Conservation (phyloP, 257 asterid genomes). For the Cruciata laevipes region DNA sequence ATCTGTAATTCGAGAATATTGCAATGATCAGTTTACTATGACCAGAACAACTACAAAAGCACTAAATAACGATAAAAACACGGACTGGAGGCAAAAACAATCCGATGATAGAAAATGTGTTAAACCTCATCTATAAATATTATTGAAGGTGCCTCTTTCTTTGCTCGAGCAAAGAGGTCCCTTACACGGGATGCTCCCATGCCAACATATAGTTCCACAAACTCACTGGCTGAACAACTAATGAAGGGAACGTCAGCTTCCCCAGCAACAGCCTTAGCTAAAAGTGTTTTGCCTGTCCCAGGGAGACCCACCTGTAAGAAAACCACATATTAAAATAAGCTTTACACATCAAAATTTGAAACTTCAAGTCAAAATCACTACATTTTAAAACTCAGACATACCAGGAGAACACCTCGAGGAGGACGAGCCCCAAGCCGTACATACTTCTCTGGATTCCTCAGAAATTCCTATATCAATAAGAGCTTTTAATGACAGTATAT, state of each 20-base stretch:
- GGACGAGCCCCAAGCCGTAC: constrained; percentile 96
- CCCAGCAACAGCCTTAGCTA: constrained; percentile 99
- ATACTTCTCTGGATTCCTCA: constrained; percentile 88
- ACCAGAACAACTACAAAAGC: background rate
- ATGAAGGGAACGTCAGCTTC: constrained; percentile 98
- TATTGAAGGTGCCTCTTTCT: constrained; percentile 98
- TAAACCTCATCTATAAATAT: constrained; percentile 94
- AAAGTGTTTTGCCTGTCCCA: constrained; percentile 98
- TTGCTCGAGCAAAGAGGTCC: constrained; percentile 97
- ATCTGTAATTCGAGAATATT: constrained; percentile 47
- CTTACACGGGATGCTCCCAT: constrained; percentile 99
- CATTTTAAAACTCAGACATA: constrained; percentile 30
- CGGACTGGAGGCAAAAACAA: background rate
- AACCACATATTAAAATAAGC: constrained; percentile 16
- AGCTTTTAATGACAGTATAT: constrained; percentile 14
- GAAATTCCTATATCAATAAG: constrained; percentile 65
- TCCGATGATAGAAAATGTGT: constrained; percentile 4
- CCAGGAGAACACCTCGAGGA: constrained; percentile 99
- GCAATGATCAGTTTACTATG: constrained; percentile 2
- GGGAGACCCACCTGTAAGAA: constrained; percentile 87
- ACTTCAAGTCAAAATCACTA: background rate
- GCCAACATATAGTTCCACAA: constrained; percentile 95
- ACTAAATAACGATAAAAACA: background rate
- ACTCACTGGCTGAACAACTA: constrained; percentile 99
- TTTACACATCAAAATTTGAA: constrained; percentile 1